Percentiles rank a stretch among this genome's conserved stretches.
Conservation (phyloP, 306 rosid species). For the Datisca glomerata region DNA sequence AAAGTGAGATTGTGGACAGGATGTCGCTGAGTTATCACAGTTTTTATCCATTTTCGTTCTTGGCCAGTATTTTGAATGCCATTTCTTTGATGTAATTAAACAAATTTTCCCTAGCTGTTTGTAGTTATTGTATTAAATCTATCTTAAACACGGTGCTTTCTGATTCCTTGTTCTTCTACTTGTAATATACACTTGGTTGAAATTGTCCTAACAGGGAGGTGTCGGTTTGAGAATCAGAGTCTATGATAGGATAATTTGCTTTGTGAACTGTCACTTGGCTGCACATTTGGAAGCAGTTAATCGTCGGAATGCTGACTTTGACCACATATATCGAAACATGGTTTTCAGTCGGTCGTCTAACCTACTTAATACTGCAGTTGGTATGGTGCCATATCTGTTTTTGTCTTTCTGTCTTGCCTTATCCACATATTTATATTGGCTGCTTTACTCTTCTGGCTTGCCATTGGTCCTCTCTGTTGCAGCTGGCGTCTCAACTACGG, state of each 20-base stretch:
- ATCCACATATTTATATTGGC: conserved; percentile 87
- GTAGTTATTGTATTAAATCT: conserved; percentile 1
- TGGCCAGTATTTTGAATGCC: too few species aligned
- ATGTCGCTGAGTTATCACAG: too few species aligned
- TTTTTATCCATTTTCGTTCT: too few species aligned
- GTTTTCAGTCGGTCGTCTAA: conserved; percentile 75
- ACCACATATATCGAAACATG: conserved; percentile 92
- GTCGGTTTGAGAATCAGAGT: conserved; percentile 98
- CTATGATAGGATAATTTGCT: conserved; percentile 91
- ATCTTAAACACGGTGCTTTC: neutral
- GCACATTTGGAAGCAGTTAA: conserved; percentile 97
- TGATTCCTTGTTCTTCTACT: conserved; percentile 4
- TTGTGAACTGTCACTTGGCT: conserved; percentile 99
- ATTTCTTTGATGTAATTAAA: too few species aligned
- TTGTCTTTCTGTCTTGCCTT: conserved; percentile 83
- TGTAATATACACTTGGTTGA: conserved; percentile 19
- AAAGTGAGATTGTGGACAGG: too few species aligned
- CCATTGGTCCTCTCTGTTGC: conserved; percentile 74
- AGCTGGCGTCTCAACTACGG: conserved; percentile 89
- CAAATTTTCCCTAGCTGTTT: too few species aligned
- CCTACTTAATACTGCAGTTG: conserved; percentile 75
- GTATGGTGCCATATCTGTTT: conserved; percentile 84
- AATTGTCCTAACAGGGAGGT: conserved; percentile 69
- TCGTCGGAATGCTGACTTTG: conserved; percentile 95
- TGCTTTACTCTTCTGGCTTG: conserved; percentile 95